A percentile compares a stretch with the other conserved stretches of the same genome.
Evolutionary conservation across 176 grass and related monocot genomes (phyloP).

Genomic region (Luzula sylvatica): DNA sequence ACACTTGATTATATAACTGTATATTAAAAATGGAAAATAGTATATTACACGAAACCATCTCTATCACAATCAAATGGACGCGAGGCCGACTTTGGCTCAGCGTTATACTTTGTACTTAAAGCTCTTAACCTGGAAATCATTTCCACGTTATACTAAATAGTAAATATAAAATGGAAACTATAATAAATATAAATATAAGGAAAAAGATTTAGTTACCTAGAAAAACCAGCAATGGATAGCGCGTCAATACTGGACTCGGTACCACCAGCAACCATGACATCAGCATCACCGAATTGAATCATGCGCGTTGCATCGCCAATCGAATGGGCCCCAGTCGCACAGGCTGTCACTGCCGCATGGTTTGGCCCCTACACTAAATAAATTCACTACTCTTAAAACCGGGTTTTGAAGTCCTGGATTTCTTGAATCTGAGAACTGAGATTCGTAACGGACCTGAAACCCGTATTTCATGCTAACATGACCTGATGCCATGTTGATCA

Average conservation of each 20-base stretch:
- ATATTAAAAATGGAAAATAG: not conserved
- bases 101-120: conserved; percentile 70
- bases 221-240: conserved; percentile 91
- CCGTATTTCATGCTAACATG: conserved; percentile 96
- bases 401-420: too few relatives aligned
- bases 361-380: conserved; percentile 66
- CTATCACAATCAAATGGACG: conserved; percentile 86
- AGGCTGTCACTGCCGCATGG: conserved; percentile 95
- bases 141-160: too few relatives aligned
- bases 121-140: conserved; percentile 67
- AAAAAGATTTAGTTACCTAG: conserved; percentile 39
- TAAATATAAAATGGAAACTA: not conserved
- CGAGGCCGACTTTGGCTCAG: conserved; percentile 48
- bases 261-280: conserved; percentile 88
- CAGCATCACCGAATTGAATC: conserved; percentile 98
- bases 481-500: conserved; percentile 97
- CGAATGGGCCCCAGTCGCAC: conserved; percentile 85
- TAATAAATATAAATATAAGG: not conserved
- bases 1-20: not conserved
- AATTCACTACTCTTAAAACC: not conserved
- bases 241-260: conserved; percentile 93
- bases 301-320: conserved; percentile 88
- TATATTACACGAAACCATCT: conserved; percentile 95
- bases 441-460: conserved; percentile 49
- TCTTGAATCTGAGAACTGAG: too few relatives aligned